Evolutionary conservation across 257 asterid species (phyloP).

Genomic region (Rehmannia glutinosa): DNA sequence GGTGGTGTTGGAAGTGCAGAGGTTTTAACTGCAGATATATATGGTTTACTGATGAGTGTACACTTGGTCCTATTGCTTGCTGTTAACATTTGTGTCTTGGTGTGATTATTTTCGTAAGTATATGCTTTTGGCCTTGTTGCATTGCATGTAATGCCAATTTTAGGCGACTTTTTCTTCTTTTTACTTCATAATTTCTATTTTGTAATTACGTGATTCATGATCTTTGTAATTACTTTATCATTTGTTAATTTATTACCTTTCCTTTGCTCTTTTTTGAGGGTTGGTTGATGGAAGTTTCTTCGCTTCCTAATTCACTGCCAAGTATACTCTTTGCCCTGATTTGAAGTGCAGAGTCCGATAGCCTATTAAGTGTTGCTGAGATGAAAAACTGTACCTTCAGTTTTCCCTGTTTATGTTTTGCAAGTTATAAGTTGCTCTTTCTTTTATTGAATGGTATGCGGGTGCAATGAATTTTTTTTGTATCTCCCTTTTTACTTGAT

Average conservation of each 20-base stretch:
- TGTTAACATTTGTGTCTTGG: neutral
- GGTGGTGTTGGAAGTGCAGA: neutral
- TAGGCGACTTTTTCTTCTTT: neutral
- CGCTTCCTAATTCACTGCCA: neutral
- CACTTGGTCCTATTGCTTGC: neutral
- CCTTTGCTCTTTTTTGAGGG: neutral
- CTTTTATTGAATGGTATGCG: neutral
- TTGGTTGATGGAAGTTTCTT: neutral
- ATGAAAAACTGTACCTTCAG: neutral
- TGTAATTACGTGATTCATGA: neutral
- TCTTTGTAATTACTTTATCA: neutral
- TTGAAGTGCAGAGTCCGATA: neutral
- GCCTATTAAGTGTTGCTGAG: neutral
- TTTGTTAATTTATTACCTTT: neutral
- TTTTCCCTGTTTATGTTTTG: neutral
- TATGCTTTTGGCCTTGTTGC: neutral
- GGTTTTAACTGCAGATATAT: neutral
- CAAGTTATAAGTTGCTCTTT: neutral
- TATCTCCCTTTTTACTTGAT: neutral
- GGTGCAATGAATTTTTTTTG: neutral
- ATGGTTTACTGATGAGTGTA: neutral
- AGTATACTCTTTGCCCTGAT: neutral
- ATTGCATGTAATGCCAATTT: neutral
- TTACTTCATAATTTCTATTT: neutral
- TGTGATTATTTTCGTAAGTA: neutral